phyloP scores from a whole-genome alignment of 2,329 filamentous ascomycete species.

The Pezicula rhizophila region DNA sequence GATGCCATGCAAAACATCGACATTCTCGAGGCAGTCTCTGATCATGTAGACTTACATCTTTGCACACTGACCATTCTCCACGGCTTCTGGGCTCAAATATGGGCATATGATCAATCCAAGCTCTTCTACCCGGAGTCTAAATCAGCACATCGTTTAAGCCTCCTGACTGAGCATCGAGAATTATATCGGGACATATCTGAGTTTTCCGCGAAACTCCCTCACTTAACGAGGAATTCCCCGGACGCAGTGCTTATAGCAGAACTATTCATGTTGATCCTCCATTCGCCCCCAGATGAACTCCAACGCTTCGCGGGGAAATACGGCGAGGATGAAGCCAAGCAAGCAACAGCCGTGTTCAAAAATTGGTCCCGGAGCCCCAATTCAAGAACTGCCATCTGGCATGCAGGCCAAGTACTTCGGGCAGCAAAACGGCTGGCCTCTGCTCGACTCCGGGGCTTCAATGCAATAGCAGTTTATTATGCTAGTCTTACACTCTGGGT shows the following conservation, averaged over 20 bases:
- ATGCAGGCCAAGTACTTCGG: conserved; percentile 61
- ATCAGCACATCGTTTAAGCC: conserved; percentile 15
- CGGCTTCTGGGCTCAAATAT: conserved; percentile 58
- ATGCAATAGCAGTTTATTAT: conserved; percentile 64
- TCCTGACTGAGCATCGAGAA: conserved; percentile 42
- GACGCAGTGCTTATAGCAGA: conserved; percentile 32
- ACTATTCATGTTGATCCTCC: conserved; percentile 56
- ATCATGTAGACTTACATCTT: conserved; percentile 48
- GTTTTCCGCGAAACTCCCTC: conserved; percentile 17
- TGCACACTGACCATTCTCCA: conserved; percentile 56
- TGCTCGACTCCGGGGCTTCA: conserved; percentile 56
- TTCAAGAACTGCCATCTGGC: conserved; percentile 57
- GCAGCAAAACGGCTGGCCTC: conserved; percentile 49
- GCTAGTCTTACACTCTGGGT: conserved; percentile 64
- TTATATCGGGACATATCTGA: conserved; percentile 58
- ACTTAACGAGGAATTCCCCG: conserved; percentile 13
- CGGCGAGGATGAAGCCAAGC: conserved; percentile 57
- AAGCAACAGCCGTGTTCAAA: conserved; percentile 40
- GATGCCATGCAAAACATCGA: conserved; percentile 9
- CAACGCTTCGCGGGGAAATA: conserved; percentile 64
- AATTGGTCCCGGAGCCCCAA: conserved; percentile 36
- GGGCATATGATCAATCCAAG: conserved; percentile 56
- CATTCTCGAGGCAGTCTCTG: conserved; percentile 7
- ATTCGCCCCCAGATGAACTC: conserved; percentile 58
- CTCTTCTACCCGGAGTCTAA: conserved; percentile 32